phyloP scores from a whole-genome alignment of 768 basidiomycete species.

The Suillus subluteus region DNA sequence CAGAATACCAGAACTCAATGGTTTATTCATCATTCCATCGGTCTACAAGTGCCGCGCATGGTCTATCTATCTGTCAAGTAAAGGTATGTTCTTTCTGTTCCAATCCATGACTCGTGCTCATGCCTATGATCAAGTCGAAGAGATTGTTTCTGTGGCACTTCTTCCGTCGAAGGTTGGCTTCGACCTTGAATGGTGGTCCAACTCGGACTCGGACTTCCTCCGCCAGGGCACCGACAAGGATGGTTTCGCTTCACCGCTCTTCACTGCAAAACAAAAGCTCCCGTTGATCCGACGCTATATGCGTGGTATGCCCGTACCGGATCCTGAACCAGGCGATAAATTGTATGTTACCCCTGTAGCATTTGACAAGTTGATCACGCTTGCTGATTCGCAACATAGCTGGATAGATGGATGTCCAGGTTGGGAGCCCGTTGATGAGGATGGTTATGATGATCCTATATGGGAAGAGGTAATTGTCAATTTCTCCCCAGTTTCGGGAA shows the following conservation, averaged over 20 bases:
- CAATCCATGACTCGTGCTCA: constrained; percentile 8
- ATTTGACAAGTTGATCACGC: neutral
- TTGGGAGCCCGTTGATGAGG: constrained; percentile 30
- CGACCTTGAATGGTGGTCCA: constrained; percentile 26
- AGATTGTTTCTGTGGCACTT: constrained; percentile 31
- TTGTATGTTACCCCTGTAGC: constrained; percentile 22
- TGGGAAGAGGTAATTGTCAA: neutral
- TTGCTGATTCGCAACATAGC: constrained; percentile 14
- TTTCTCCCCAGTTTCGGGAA: neutral
- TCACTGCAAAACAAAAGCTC: constrained; percentile 22
- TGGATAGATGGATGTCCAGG: constrained; percentile 24
- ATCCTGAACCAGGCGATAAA: constrained; percentile 16
- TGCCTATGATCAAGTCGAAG: constrained; percentile 21
- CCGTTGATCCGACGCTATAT: constrained; percentile 12
- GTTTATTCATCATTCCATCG: constrained; percentile 38
- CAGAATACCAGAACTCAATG: constrained; percentile 26
- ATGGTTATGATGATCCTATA: constrained; percentile 28
- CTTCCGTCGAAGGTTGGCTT: constrained; percentile 14
- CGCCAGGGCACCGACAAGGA: constrained; percentile 25
- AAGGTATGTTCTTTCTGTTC: constrained; percentile 15
- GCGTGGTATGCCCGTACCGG: constrained; percentile 17
- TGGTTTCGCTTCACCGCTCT: constrained; percentile 31
- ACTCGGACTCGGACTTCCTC: constrained; percentile 21
- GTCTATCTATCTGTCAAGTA: constrained; percentile 37
- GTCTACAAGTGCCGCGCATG: constrained; percentile 36